phyloP scores from a whole-genome alignment of 345 rosid genomes.

The Physaria fendleri region DNA sequence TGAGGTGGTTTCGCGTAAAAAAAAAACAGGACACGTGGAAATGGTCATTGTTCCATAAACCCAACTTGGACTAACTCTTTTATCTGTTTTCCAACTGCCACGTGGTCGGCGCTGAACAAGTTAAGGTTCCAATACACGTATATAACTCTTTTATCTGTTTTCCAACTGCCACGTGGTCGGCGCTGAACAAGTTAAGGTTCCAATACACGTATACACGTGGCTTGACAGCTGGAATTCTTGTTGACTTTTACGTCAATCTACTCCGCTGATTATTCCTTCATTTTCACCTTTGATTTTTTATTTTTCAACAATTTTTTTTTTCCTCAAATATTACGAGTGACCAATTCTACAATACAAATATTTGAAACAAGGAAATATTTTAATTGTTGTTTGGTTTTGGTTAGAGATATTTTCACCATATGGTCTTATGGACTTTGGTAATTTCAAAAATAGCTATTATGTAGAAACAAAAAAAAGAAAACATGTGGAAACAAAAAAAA shows the following conservation, averaged over 20 bases:
- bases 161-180: slow-evolving; percentile 26
- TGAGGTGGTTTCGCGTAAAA: slow-evolving; percentile 6
- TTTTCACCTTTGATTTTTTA: no score
- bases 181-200: slow-evolving; percentile 3
- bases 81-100: slow-evolving; percentile 16
- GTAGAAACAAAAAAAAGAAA: no score
- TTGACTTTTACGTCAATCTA: slow-evolving; percentile 29
- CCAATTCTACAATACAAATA: no score
- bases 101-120: slow-evolving; percentile 6
- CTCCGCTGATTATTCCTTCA: slow-evolving; percentile 31
- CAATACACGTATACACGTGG: neutral
- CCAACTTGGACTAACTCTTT: slow-evolving; percentile 16
- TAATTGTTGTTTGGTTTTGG: no score
- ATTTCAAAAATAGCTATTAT: no score
- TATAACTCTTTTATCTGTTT: no score
- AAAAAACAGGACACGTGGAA: slow-evolving; percentile 12
- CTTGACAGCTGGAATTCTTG: slow-evolving; percentile 19
- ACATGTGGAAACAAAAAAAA: no score
- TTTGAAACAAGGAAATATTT: no score
- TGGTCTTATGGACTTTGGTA: no score
- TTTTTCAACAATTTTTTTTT: neutral
- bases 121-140: neutral
- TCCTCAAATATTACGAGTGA: no score
- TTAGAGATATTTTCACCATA: no score
- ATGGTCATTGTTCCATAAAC: slow-evolving; percentile 12